Evolutionary conservation across 176 grass and related monocot species (phyloP).

Genomic region (Oryza australiensis): DNA sequence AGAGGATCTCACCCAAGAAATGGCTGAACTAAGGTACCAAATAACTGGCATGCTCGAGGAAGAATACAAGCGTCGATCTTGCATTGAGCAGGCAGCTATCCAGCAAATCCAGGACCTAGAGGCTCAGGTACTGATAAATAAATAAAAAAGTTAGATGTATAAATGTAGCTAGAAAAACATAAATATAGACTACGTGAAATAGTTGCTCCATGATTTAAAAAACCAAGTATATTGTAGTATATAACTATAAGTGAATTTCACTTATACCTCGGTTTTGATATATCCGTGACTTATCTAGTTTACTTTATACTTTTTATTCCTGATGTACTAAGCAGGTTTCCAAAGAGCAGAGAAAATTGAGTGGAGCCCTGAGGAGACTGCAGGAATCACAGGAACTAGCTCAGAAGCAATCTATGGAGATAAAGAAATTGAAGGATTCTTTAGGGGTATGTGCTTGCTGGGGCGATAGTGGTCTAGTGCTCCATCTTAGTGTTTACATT

Average conservation of each 20-base stretch:
- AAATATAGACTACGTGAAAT: not conserved
- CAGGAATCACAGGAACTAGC: conserved; percentile 70
- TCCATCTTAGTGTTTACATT: not conserved
- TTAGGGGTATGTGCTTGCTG: conserved; percentile 57
- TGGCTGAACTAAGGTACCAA: conserved; percentile 97
- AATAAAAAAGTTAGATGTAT: not conserved
- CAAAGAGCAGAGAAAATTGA: conserved; percentile 65
- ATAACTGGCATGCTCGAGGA: conserved; percentile 95
- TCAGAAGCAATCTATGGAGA: conserved; percentile 60
- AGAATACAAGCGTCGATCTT: conserved; percentile 92
- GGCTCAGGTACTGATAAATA: conserved; percentile 61
- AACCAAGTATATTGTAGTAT: not conserved
- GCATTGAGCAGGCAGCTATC: conserved; percentile 95
- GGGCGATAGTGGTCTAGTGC: conserved; percentile 21
- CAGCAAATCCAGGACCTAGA: conserved; percentile 90
- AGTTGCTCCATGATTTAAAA: not conserved
- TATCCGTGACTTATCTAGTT: not conserved
- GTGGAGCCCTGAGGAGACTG: conserved; percentile 48
- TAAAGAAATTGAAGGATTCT: conserved; percentile 66
- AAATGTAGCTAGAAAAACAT: not conserved
- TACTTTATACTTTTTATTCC: conserved; percentile 2
- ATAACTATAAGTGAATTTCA: not conserved
- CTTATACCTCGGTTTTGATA: not conserved
- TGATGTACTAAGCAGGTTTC: conserved; percentile 50
- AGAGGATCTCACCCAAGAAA: conserved; percentile 99